Conservation (phyloP, 805 yeast species). For the Yarrowia sp. region DNA sequence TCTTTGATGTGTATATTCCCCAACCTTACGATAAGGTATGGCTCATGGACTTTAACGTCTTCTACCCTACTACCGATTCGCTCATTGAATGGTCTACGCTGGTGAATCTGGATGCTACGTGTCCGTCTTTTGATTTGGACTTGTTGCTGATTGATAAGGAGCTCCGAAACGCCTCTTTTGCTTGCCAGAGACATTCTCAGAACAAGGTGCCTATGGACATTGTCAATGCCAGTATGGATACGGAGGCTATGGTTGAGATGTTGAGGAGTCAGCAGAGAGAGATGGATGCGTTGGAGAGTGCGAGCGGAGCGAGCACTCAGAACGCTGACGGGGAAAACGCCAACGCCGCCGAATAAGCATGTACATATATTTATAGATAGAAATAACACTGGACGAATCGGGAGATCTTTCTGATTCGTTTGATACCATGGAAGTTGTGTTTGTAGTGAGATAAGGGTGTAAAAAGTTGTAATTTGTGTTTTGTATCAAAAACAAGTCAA, state of each 20-base stretch:
- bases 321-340: neutral
- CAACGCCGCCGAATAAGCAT: neutral
- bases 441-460: no score
- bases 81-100: constrained; percentile 85
- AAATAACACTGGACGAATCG: neutral
- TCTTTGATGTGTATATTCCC: constrained; percentile 81
- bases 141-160: constrained; percentile 66
- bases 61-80: constrained; percentile 72
- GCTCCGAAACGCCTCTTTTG: constrained; percentile 68
- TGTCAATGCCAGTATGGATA: constrained; percentile 74
- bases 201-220: constrained; percentile 90
- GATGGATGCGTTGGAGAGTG: neutral
- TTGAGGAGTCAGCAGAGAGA: constrained; percentile 11
- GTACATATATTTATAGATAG: constrained; percentile 11
- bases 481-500: no score
- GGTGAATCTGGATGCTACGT: constrained; percentile 36
- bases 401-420: no score
- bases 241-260: constrained; percentile 62
- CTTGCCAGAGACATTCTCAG: constrained; percentile 79
- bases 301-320: neutral
- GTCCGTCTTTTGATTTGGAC: constrained; percentile 37
- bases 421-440: no score
- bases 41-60: constrained; percentile 86
- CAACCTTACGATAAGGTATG: constrained; percentile 63
- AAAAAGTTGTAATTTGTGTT: no score